phyloP scores from a whole-genome alignment of 2,329 filamentous ascomycete species.

The Plenodomus tracheiphilus region DNA sequence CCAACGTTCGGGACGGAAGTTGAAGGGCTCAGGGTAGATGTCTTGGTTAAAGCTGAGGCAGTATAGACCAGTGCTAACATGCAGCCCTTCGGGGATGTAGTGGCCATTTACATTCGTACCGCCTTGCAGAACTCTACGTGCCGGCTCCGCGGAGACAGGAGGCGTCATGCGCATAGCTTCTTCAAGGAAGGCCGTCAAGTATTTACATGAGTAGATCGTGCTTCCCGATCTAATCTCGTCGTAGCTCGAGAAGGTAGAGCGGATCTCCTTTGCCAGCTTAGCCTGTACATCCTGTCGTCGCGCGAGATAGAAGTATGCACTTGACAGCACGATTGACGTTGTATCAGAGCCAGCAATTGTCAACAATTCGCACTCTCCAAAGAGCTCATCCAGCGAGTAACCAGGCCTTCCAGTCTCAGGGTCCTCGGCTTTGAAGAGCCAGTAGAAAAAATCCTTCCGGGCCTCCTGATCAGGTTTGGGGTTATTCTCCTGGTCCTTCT shows the following conservation, averaged over 20 bases:
- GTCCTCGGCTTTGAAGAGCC: conserved; percentile 48
- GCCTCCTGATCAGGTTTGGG: too few relatives aligned
- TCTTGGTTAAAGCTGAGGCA: conserved; percentile 20
- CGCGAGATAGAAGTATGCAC: conserved; percentile 25
- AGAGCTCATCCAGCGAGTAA: conserved; percentile 45
- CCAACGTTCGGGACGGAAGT: conserved; percentile 34
- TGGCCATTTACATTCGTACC: conserved; percentile 21
- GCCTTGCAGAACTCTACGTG: conserved; percentile 25
- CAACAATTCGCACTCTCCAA: conserved; percentile 26
- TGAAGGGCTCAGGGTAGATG: conserved; percentile 21
- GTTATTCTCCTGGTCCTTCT: too few relatives aligned
- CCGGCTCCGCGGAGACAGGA: conserved; percentile 19
- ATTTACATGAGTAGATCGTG: conserved; percentile 22
- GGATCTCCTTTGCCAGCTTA: conserved; percentile 23
- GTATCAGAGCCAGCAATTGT: conserved; percentile 31
- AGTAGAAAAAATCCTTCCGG: conserved; percentile 49
- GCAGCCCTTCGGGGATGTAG: conserved; percentile 20
- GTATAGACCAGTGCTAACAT: conserved; percentile 18
- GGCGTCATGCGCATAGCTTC: conserved; percentile 29
- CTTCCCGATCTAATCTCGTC: conserved; percentile 22
- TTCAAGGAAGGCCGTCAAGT: conserved; percentile 25
- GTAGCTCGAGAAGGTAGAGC: conserved; percentile 16
- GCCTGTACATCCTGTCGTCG: conserved; percentile 14
- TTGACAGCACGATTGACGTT: conserved; percentile 21
- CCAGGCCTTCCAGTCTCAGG: conserved; percentile 43